Conservation (phyloP, 1,139 yeast genomes). For the Pneumocystis oryctolagi region DNA sequence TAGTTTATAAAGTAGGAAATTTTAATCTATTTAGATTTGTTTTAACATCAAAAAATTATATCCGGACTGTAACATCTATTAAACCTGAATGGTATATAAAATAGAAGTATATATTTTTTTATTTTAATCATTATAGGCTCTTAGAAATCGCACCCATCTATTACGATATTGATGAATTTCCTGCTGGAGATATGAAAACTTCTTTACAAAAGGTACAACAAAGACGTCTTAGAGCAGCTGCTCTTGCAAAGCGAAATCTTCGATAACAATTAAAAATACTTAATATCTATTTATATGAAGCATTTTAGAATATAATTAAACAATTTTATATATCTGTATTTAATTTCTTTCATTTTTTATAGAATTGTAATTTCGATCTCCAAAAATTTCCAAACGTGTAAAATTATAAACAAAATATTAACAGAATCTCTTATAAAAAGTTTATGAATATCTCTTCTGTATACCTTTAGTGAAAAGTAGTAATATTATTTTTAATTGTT, state of each 20-base stretch:
- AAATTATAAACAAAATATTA: too few species aligned
- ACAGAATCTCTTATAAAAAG: too few species aligned
- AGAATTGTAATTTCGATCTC: too few species aligned
- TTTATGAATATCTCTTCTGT: background rate
- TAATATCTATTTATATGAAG: background rate
- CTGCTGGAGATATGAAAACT: constrained; percentile 69
- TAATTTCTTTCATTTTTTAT: too few species aligned
- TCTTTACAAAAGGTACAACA: constrained; percentile 53
- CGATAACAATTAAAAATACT: background rate
- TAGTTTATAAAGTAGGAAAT: background rate
- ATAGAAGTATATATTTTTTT: background rate
- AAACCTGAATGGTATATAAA: constrained; percentile 64
- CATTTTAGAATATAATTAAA: background rate
- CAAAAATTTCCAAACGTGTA: too few species aligned
- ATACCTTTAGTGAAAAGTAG: background rate
- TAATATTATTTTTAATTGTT: background rate
- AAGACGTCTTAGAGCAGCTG: constrained; percentile 15
- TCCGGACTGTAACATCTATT: constrained; percentile 83
- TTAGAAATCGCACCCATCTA: constrained; percentile 76
- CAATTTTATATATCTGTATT: background rate
- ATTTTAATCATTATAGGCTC: constrained; percentile 21
- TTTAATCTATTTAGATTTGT: constrained; percentile 36
- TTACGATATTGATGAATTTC: constrained; percentile 58
- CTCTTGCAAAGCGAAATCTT: constrained; percentile 5
- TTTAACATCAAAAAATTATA: constrained; percentile 79